Evolutionary conservation across 129 eudicot species (phyloP).

Genomic region (Flaveria robusta): DNA sequence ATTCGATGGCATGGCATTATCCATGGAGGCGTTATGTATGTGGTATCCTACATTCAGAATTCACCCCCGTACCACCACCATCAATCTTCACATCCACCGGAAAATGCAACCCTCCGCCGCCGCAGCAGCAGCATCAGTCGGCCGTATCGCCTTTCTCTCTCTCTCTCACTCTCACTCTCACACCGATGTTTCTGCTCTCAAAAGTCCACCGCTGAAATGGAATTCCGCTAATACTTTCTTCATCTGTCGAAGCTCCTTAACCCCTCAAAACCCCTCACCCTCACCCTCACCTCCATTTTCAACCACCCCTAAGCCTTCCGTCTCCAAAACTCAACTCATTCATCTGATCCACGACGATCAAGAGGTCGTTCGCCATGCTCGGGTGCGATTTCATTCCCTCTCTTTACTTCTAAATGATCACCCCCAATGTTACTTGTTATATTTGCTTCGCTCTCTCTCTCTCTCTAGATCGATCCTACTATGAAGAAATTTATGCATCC

Average conservation of each 20-base stretch:
- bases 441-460: too few species aligned
- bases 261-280: slow-evolving; percentile 27
- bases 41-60: too few species aligned
- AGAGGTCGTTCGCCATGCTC: slow-evolving; percentile 45
- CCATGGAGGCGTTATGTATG: background rate
- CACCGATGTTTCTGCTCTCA: slow-evolving; percentile 20
- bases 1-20: slow-evolving; percentile 14
- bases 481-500: too few species aligned
- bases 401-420: too few species aligned
- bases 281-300: slow-evolving; percentile 6
- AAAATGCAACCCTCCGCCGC: slow-evolving; percentile 52
- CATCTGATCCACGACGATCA: slow-evolving; percentile 29
- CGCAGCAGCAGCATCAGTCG: slow-evolving; percentile 7
- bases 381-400: slow-evolving; percentile 47
- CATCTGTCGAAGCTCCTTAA: slow-evolving; percentile 31
- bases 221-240: background rate
- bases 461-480: too few species aligned
- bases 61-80: background rate
- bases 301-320: slow-evolving; percentile 28
- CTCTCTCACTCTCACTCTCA: slow-evolving; percentile 15
- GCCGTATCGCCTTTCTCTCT: slow-evolving; percentile 32
- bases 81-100: slow-evolving; percentile 14
- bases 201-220: slow-evolving; percentile 11
- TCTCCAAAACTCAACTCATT: slow-evolving; percentile 27
- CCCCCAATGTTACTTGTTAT: too few species aligned